These are phyloP conservation scores for Globisporangium rhizosaccharum DNA, from an alignment of 352 stramenopile genomes.

Conservation along the genomic window DNA sequence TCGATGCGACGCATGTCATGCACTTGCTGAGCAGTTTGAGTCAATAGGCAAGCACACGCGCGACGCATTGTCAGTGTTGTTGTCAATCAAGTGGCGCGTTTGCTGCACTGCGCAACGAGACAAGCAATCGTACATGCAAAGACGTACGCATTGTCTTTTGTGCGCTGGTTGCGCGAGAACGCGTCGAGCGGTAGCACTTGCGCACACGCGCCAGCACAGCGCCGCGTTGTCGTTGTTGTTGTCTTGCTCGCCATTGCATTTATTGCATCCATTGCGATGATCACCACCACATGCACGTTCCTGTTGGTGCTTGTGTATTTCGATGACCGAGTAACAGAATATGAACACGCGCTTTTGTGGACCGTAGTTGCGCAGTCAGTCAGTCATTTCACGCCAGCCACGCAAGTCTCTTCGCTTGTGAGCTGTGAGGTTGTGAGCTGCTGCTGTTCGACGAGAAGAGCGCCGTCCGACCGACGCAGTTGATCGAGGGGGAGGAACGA, in stretches of 20 bases:
- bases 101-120: background rate
- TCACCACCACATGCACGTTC: too few species aligned
- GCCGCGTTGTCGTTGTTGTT: background rate
- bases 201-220: slow-evolving; percentile 19
- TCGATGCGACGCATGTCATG: slow-evolving; percentile 35
- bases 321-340: too few species aligned
- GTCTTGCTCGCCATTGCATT: background rate
- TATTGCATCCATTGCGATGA: background rate
- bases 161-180: slow-evolving; percentile 52
- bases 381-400: too few species aligned
- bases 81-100: background rate
- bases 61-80: background rate
- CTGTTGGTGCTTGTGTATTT: too few species aligned
- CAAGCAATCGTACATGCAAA: background rate
- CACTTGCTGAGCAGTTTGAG: slow-evolving; percentile 40
- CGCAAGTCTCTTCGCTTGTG: too few species aligned
- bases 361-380: too few species aligned
- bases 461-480: too few species aligned
- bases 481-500: too few species aligned
- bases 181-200: slow-evolving; percentile 7
- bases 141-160: slow-evolving; percentile 44
- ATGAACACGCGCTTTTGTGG: too few species aligned
- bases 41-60: background rate
- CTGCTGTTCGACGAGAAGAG: too few species aligned
- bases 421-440: too few species aligned